phyloP scores from a whole-genome alignment of 306 rosid species.

The Vigna unguiculata region DNA sequence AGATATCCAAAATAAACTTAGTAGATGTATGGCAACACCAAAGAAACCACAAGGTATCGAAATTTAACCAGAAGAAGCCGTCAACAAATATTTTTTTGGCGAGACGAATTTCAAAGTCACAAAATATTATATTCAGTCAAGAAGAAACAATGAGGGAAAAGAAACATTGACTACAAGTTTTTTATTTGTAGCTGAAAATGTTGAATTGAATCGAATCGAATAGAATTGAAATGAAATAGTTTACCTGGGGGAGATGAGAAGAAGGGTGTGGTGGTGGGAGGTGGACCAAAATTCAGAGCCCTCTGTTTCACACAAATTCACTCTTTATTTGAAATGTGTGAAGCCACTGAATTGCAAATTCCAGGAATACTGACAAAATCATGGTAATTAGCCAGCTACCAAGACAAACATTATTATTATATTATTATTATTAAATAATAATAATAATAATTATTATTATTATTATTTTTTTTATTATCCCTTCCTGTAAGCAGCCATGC shows the following conservation, averaged over 20 bases:
- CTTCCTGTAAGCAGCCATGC: constrained; percentile 18
- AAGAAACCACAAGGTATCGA: constrained; percentile 19
- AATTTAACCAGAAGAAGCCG: constrained; percentile 20
- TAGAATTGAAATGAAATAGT: constrained; percentile 9
- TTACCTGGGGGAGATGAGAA: constrained; percentile 44
- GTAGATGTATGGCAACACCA: constrained; percentile 29
- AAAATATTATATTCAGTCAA: neutral
- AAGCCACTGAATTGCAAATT: neutral
- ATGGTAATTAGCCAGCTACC: neutral
- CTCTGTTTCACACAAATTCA: constrained; percentile 1
- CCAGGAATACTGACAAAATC: constrained; percentile 30
- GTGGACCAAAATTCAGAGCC: constrained; percentile 40
- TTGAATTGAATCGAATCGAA: constrained; percentile 18
- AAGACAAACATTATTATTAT: constrained; percentile 42
- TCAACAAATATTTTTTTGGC: constrained; percentile 2
- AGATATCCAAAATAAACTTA: constrained; percentile 39
- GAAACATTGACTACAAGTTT: neutral
- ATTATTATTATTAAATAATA: too few relatives aligned
- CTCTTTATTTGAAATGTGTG: neutral
- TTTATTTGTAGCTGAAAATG: constrained; percentile 20
- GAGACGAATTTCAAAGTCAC: constrained; percentile 24
- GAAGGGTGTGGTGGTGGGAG: constrained; percentile 38
- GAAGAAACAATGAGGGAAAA: neutral
- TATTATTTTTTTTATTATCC: constrained; percentile 40
- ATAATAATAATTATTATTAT: too few relatives aligned